Evolutionary conservation across 495 filamentous ascomycete species (phyloP).

Genomic region (Staphylotrichum tortipilum): DNA sequence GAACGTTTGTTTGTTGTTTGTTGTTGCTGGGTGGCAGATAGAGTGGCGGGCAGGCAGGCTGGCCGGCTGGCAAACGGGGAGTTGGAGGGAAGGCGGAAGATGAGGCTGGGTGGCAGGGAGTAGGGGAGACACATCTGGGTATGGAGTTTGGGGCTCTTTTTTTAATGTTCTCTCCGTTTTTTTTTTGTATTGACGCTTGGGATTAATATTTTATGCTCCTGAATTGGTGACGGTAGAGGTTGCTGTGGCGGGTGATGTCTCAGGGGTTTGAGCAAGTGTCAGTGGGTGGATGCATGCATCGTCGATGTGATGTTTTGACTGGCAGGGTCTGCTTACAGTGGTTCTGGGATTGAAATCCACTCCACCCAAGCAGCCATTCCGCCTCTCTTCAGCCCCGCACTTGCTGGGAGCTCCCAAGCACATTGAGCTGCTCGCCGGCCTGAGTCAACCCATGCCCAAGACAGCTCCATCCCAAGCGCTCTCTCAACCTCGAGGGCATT

Average conservation of each 20-base stretch:
- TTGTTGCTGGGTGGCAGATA: neutral
- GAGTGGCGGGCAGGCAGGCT: neutral
- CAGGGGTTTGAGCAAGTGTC: neutral
- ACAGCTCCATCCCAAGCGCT: neutral
- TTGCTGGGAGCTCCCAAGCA: no score
- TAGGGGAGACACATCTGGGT: slow-evolving; percentile 10
- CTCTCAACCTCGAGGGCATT: no score
- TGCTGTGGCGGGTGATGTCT: no score
- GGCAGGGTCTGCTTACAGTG: no score
- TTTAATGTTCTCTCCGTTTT: no score
- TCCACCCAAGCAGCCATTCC: no score
- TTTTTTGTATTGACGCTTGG: slow-evolving; percentile 3
- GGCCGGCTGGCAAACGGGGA: slow-evolving; percentile 1
- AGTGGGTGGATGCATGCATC: no score
- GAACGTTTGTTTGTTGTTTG: neutral
- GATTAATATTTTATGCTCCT: slow-evolving; percentile 6
- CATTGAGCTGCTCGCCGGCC: slow-evolving; percentile 9
- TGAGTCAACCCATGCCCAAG: slow-evolving; percentile 13
- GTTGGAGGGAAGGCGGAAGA: neutral
- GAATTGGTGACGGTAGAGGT: neutral
- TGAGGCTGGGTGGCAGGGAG: neutral
- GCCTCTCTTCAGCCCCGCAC: no score
- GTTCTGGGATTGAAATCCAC: no score
- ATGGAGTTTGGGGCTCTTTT: slow-evolving; percentile 19
- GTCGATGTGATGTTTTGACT: no score